Base-by-base conservation (phyloP, 1,284 basidiomycete genomes). In the Heterobasidion irregulare region DNA sequence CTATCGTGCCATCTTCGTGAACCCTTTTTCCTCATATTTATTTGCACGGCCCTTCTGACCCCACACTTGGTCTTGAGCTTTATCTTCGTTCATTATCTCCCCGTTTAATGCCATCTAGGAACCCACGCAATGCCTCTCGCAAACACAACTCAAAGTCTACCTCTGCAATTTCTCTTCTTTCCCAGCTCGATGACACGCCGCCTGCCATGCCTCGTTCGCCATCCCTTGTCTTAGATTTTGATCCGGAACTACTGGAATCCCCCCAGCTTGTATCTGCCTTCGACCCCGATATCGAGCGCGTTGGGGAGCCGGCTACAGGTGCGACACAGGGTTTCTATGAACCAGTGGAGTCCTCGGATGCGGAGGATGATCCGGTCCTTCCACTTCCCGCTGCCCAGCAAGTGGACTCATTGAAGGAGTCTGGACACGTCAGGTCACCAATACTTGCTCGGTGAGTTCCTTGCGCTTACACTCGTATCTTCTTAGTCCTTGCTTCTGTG, bases 81-180 rank as follows among this genome's bases (percentile, higher is more conserved):
- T 47, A 46, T 46, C 51, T 44, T 50, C 12, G 15, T 12, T 13
- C 52, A 26, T 52, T 26, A 57, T 53, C 45, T 9, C 38, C 47
- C 35, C 41, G 56, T 60, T 61, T 60, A 57, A 61, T 61, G 59
- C 59, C 56, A 47, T 56, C 54, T 33, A 51, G 51, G 50, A 58
- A 54, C 35, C 36, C 45, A 34, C 50, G 34, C 34, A 53, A 61
- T 61, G 59, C 43, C 47, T 52, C 58, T 15, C 59, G 58, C 53
- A 51, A 52, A 36, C n/a, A 45, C 33, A 43, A 36, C 26, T 33
- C 48, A 52, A 12, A 47, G 36, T 52, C 52, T 33, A 43, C 54
- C 34, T 47, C 57, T 13, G 51, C 55, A 6, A 53, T 51, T 47
- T 52, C 58, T 41, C 43, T 57, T 53, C 47, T 60, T 41, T 16